Base-by-base conservation (phyloP, 305 asterid species). In the Solanum hybrid region DNA sequence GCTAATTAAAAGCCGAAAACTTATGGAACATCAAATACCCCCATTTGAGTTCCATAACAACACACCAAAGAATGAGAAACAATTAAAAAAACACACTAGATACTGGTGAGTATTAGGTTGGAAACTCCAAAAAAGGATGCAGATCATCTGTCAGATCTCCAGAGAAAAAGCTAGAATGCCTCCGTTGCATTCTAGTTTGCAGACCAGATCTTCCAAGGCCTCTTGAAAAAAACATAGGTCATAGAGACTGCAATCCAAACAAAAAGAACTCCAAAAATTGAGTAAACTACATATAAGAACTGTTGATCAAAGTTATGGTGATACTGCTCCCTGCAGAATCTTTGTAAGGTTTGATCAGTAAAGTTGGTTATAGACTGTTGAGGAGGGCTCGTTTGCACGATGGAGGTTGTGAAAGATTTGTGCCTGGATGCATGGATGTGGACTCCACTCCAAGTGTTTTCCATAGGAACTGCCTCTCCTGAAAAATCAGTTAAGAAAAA, bases 371-470 rank as follows among this genome's bases (percentile, higher is more conserved):
- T 88, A 97, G 98, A 90, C 99, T 95, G 91, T 97, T 96, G 91
- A 98, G 98, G 92, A 98, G 99, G 91, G 98, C 96, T 93, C 99
- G 95, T 96, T 98, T 98, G 98, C 99, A 98, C 46, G 93, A 91
- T 88, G 98, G 99, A 92, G 98, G 94, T 82, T 95, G 97, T 71
- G 99, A 91, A 89, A 94, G 92, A 90, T 93, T 95, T 80, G 92
- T 91, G 87, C 90, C 91, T 37, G 94, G 91, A 90, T 93, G 92
- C 31, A 91, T 88, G 36, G 95, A 90, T 78, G 94, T 88, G 88
- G 98, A 91, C 69, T 97, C 99, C 95, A 96, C 93, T 93, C 99
- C 99, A 87, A 98, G 96, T 90, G 99, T 95, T 93, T 93, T 98
- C 95, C 94, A 90, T 82, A 98, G 92, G 95, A 97, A 98, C 90